Evolutionary conservation across 768 basidiomycete genomes (phyloP).

Genomic region (Lentinula edodes): DNA sequence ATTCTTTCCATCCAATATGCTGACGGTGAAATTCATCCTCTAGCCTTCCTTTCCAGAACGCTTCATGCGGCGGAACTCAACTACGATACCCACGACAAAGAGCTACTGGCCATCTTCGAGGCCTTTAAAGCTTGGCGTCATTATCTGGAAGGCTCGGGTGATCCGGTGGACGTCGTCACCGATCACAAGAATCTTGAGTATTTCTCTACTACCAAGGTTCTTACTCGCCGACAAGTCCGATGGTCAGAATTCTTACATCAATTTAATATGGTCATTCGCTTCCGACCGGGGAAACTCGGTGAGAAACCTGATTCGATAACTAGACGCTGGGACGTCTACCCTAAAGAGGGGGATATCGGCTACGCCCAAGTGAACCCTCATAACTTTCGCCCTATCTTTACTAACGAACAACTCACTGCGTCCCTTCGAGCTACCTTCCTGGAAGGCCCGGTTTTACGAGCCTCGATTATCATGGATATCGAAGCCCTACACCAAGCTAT

Average conservation of each 20-base stretch:
- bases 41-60: conserved; percentile 31
- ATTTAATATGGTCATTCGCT: neutral
- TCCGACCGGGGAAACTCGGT: conserved; percentile 10
- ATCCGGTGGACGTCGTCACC: neutral
- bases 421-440: conserved; percentile 15
- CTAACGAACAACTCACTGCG: conserved; percentile 13
- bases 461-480: conserved; percentile 12
- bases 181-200: neutral
- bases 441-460: conserved; percentile 12
- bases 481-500: conserved; percentile 15
- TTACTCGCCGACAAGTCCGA: neutral
- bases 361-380: conserved; percentile 17
- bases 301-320: conserved; percentile 20
- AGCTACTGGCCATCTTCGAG: neutral
- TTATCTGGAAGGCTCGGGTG: neutral
- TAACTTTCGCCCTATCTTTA: conserved; percentile 17
- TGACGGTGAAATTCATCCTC: conserved; percentile 33
- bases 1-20: conserved; percentile 27
- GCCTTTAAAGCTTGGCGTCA: neutral
- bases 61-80: neutral
- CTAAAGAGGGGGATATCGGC: conserved; percentile 21
- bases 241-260: neutral
- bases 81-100: neutral
- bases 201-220: neutral
- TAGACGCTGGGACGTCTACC: conserved; percentile 19